Evolutionary conservation across 441 rosid species (phyloP).

Genomic region (Gossypium laxum): DNA sequence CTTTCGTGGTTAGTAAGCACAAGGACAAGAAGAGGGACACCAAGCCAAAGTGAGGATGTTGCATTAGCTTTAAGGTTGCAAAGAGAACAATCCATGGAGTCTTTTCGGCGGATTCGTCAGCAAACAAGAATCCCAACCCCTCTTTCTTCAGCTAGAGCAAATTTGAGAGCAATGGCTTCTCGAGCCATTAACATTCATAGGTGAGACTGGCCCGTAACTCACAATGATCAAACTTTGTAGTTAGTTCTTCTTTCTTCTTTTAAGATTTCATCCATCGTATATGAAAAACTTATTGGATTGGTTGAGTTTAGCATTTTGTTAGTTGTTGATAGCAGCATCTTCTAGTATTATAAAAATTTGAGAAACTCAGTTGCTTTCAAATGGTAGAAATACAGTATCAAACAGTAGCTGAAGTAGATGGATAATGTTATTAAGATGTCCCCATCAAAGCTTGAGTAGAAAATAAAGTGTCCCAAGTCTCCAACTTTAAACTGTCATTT

Average conservation of each 20-base stretch:
- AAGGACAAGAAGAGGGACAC: slow-evolving; percentile 25
- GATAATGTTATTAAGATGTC: not conserved
- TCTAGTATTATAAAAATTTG: not conserved
- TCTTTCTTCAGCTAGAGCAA: slow-evolving; percentile 31
- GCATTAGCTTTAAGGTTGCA: slow-evolving; percentile 29
- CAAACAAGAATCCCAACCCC: not conserved
- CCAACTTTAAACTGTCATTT: not conserved
- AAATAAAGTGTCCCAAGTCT: not conserved
- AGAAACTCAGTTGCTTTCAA: not conserved
- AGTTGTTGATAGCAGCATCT: not conserved
- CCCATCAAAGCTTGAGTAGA: not conserved
- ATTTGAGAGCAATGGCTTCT: slow-evolving; percentile 83
- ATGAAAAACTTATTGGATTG: not conserved
- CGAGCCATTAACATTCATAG: slow-evolving; percentile 35
- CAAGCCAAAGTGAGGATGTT: slow-evolving; percentile 28
- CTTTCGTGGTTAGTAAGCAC: not conserved
- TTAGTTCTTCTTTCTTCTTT: not conserved
- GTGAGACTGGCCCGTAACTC: not conserved
- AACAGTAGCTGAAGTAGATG: not conserved
- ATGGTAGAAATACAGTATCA: not conserved
- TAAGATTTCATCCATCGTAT: not conserved
- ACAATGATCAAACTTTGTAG: not conserved
- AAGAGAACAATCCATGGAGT: slow-evolving; percentile 21
- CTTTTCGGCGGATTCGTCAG: not conserved
- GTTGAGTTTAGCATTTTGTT: not conserved